Evolutionary conservation across 257 asterid species (phyloP).

Genomic region (Nicotiana attenuata): DNA sequence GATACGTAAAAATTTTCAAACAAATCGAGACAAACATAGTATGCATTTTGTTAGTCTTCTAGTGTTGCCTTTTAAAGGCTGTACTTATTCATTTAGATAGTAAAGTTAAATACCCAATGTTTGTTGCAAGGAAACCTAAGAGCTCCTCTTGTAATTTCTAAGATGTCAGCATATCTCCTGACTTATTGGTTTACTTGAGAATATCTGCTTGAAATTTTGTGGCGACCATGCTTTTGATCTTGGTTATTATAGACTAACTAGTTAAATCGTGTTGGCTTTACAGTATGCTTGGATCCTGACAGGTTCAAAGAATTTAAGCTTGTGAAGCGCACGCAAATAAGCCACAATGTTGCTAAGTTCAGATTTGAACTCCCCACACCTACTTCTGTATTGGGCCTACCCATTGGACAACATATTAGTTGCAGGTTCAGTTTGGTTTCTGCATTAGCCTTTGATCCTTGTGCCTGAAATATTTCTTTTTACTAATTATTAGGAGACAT

Average conservation of each 20-base stretch:
- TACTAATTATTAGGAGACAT: neutral
- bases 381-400: conserved; percentile 84
- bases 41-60: neutral
- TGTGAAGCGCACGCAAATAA: conserved; percentile 72
- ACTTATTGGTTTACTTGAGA: neutral
- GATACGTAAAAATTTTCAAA: neutral
- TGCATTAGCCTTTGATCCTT: neutral
- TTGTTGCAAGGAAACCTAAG: neutral
- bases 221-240: neutral
- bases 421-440: conserved; percentile 56
- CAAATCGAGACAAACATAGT: neutral
- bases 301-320: conserved; percentile 81
- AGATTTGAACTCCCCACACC: conserved; percentile 84
- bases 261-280: conserved; percentile 11
- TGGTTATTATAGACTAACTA: neutral
- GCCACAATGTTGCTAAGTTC: conserved; percentile 96
- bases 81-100: neutral
- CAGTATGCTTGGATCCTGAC: conserved; percentile 84
- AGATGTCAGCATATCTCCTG: neutral
- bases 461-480: neutral
- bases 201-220: neutral
- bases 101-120: neutral
- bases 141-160: neutral
- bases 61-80: neutral
- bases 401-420: conserved; percentile 96